Evolutionary conservation across 2,329 filamentous ascomycete species (phyloP), one percentile per base, ranked within the genome.

Genomic region (Calcarisporium arbuscula): DNA sequence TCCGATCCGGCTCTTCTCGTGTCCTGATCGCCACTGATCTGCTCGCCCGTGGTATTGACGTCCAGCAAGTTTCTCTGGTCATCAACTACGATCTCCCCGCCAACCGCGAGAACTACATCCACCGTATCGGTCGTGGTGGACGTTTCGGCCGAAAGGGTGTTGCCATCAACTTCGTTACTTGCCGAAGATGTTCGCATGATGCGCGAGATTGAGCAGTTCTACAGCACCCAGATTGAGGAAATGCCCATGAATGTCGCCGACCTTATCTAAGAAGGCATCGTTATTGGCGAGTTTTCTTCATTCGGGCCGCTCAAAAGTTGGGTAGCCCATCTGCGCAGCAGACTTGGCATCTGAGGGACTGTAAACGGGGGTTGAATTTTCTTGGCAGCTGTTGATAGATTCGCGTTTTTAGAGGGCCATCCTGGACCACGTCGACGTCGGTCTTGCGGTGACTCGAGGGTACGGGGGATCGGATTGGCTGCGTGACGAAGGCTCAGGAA

Each of bases 31-130:
- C 92, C 67, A 98, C 92, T 48, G 92, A 98, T 62, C 79, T 98
- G 47, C 77, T 95, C 64, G 92, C 92, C 62, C 90, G 92, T 84
- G 92, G 92, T 82, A 98, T 98, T 69, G 92, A 98, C 68, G 92
- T 98, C 58, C 92, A 98, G 77, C 92, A 98, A 74, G 92, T 98
- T 44, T 95, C 90, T 41, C 77, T 98, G 62, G 92, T 98, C 72
- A 98, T 98, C 80, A 98, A 98, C 82, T 98, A 98, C 72, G 92
- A 98, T 65, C 76, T 98, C 38, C 92, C 92, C 51, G 86, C 88
- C 68, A 96, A 96, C 80, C 88, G 90, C 59, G 92, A 98, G 76
- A 98, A 96, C 80, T 98, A 98, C 80, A 98, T 98, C 61, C 92
- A 98, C 73, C 85, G 92, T 64, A 98, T 98, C 60, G 92, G 92